A percentile compares a stretch with the other conserved stretches of the same genome.
These are phyloP conservation scores for Eucalyptus polyanthemos DNA, from an alignment of 345 rosid genomes.

Conservation along the genomic window DNA sequence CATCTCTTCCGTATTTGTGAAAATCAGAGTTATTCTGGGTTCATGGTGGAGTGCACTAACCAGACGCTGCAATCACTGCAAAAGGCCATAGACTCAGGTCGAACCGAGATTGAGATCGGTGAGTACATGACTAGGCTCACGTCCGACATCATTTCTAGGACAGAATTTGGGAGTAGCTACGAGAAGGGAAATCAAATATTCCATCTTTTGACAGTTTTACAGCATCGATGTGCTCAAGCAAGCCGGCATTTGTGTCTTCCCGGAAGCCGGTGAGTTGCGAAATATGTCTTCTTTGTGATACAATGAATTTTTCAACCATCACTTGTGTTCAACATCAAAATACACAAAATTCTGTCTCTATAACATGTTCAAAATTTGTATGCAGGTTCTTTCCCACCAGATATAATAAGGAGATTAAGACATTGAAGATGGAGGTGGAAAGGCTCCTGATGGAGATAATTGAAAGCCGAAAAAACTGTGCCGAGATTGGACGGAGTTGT, in stretches of 20 bases:
- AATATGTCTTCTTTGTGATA: background rate
- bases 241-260: conserved; percentile 77
- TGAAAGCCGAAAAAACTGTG: conserved; percentile 42
- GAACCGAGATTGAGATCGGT: conserved; percentile 61
- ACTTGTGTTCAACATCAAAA: background rate
- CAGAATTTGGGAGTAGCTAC: conserved; percentile 61
- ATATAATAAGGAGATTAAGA: conserved; percentile 72
- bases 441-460: conserved; percentile 72
- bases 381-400: conserved; percentile 75
- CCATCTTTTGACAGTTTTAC: conserved; percentile 40
- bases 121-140: conserved; percentile 59
- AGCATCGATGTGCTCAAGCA: conserved; percentile 63
- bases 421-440: conserved; percentile 69
- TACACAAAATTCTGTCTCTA: background rate
- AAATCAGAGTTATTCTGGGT: conserved; percentile 48
- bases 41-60: conserved; percentile 76
- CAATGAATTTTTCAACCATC: background rate
- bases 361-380: background rate
- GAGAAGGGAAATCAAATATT: conserved; percentile 77
- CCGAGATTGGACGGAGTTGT: conserved; percentile 60
- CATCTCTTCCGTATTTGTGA: background rate
- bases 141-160: conserved; percentile 77
- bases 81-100: conserved; percentile 31
- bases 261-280: conserved; percentile 55
- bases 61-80: conserved; percentile 33